These are phyloP conservation scores for Starmerella apis DNA, from an alignment of 805 yeast genomes.

Conservation along the genomic window DNA sequence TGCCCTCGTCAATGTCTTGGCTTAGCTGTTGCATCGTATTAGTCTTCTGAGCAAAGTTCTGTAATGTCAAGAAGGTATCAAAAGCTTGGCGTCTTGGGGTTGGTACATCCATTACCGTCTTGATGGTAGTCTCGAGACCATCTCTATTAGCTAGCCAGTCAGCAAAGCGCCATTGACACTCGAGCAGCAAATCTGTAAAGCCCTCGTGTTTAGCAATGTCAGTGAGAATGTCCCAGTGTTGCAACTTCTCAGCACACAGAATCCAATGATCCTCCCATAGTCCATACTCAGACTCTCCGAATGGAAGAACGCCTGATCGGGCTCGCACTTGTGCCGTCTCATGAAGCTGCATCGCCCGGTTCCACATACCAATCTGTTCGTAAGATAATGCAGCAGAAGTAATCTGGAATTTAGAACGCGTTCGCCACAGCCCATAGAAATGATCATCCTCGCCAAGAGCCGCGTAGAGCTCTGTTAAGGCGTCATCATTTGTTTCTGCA, in stretches of 20 bases:
- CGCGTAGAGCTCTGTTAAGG: conserved; percentile 79
- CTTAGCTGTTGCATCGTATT: conserved; percentile 78
- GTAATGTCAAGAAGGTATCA: conserved; percentile 86
- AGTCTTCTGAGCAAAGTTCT: conserved; percentile 84
- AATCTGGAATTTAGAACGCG: conserved; percentile 88
- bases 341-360: conserved; percentile 81
- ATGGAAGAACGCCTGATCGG: conserved; percentile 86
- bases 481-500: conserved; percentile 78
- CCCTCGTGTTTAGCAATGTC: conserved; percentile 97
- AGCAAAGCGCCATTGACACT: conserved; percentile 99
- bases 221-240: conserved; percentile 95
- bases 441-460: conserved; percentile 86
- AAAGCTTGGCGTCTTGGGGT: conserved; percentile 94
- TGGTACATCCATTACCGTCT: conserved; percentile 96
- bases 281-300: conserved; percentile 87
- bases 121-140: conserved; percentile 85
- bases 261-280: conserved; percentile 99
- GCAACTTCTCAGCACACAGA: conserved; percentile 88
- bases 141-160: conserved; percentile 96
- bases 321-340: conserved; percentile 97
- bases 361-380: conserved; percentile 94
- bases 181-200: conserved; percentile 85
- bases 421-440: conserved; percentile 96
- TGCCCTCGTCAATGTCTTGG: conserved; percentile 87
- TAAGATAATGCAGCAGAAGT: conserved; percentile 86